Base-by-base conservation (phyloP, 495 filamentous ascomycete species). In the Chaetomium fimeti region DNA sequence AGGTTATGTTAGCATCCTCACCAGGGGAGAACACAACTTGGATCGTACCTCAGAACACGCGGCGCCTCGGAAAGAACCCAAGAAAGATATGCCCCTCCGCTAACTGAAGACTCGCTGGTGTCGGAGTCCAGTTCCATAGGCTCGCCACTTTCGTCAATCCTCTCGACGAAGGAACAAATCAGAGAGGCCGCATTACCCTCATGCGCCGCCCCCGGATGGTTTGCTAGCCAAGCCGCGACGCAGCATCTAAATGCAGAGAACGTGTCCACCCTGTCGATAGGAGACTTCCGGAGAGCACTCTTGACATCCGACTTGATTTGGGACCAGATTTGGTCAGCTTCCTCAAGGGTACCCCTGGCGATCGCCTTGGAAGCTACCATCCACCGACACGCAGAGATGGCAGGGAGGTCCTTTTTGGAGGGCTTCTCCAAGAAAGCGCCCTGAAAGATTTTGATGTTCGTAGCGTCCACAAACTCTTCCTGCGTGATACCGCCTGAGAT, bases 231-330 rank as follows among this genome's bases (percentile, higher is more conserved):
- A 4, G 74, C 58, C 3, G 70, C 73, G 12, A 69, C 71, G 49
- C 73, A 78, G 66, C 76, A 81, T 47, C 65, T 66, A 65, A 81
- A 79, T 2, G 78, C 79, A 59, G 79, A 75, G 32, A 77, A 74
- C 0, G 75, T 75, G 25, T 76, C 75, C 16, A 66, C 52, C 15
- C 68, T 52, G 15, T 62, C 45, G 15, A 75, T 43, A 2, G 71
- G 49, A 9, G 59, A 68, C 45, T 75, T 76, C 63, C 71, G 73
- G 20, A 80, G 69, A 16, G 73, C 65, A 9, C 61, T 68, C 25
- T 74, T 73, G 28, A 80, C 55, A 38, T 70, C 61, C 5, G 72
- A 63, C 25, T 76, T 73, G 57, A 78, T 67, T 43, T 69, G 71
- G 3, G 65, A 60, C 75, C 76, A 79, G n/a, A 80, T 66, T 38